Conservation (phyloP, 176 grass and related monocot genomes). For the Metroxylon sagu region DNA sequence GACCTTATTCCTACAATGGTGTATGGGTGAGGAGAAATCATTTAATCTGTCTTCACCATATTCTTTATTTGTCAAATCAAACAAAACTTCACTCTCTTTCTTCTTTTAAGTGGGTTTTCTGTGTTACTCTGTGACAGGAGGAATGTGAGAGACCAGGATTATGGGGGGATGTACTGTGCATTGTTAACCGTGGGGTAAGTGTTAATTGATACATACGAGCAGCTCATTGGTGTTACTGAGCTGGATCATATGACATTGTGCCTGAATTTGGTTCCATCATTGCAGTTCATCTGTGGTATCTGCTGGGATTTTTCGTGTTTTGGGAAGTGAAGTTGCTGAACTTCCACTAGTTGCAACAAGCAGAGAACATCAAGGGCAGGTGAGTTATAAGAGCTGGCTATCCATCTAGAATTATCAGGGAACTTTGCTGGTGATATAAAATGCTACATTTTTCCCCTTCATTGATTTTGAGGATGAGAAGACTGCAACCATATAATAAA, state of each 20-base stretch:
- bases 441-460: no score
- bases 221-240: no score
- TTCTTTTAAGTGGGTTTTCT: not conserved
- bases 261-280: no score
- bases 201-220: no score
- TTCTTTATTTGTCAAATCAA: not conserved
- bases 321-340: conserved; percentile 81
- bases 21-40: conserved; percentile 50
- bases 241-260: no score
- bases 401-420: no score
- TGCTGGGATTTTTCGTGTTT: conserved; percentile 72
- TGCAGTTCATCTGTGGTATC: conserved; percentile 72
- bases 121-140: conserved; percentile 48
- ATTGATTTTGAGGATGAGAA: no score
- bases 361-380: conserved; percentile 72
- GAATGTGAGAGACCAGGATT: conserved; percentile 71
- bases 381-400: conserved; percentile 10
- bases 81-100: not conserved
- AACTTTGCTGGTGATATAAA: no score
- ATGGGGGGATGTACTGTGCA: conserved; percentile 85
- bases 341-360: conserved; percentile 88
- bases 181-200: conserved; percentile 71
- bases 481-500: no score
- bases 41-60: not conserved
- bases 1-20: conserved; percentile 94